Evolutionary conservation across 306 rosid species (phyloP).

Genomic region (Leucaena leucocephala): DNA sequence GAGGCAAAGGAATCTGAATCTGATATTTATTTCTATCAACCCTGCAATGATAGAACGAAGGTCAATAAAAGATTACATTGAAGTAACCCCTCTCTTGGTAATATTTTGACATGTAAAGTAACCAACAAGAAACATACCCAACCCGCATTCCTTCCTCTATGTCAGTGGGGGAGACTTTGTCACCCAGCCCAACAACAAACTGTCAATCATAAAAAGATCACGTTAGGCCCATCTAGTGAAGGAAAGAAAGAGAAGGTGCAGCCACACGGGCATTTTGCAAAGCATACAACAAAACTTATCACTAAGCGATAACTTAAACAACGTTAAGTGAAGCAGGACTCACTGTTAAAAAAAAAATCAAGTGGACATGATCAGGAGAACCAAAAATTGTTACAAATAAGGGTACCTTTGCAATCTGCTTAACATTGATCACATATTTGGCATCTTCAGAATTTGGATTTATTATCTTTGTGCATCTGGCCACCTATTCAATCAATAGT

Average conservation of each 20-base stretch:
- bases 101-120: conserved; percentile 14
- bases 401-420: conserved; percentile 94
- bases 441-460: conserved; percentile 98
- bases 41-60: conserved; percentile 53
- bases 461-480: conserved; percentile 97
- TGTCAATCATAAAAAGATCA: conserved; percentile 45
- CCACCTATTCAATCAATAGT: conserved; percentile 65
- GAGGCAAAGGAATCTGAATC: conserved; percentile 98
- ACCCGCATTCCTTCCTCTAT: conserved; percentile 99
- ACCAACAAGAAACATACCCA: conserved; percentile 68
- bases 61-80: conserved; percentile 27
- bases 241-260: background rate
- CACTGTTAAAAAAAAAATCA: conserved; percentile 18
- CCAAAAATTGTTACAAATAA: background rate
- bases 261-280: conserved; percentile 1
- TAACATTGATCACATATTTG: conserved; percentile 92
- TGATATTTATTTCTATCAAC: conserved; percentile 98
- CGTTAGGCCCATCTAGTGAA: conserved; percentile 34
- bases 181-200: conserved; percentile 99
- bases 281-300: background rate
- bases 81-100: background rate
- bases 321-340: conserved; percentile 21
- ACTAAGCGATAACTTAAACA: conserved; percentile 23
- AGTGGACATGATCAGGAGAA: background rate
- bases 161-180: conserved; percentile 98